Evolutionary conservation across 768 basidiomycete genomes (phyloP).

Genomic region (Mycena chlorophos): DNA sequence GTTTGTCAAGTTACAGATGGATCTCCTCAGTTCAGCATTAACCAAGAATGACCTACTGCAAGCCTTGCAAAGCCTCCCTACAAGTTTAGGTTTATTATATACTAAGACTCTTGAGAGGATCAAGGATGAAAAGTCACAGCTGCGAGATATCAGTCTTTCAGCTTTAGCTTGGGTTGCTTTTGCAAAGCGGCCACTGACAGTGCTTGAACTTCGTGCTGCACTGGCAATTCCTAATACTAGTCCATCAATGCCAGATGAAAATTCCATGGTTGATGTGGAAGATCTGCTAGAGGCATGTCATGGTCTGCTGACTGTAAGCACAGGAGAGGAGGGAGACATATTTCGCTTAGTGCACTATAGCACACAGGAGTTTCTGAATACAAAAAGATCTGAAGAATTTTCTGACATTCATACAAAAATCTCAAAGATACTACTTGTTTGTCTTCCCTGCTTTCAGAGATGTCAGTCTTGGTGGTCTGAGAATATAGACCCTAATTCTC

Average conservation of each 20-base stretch:
- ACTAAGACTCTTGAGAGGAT: background rate
- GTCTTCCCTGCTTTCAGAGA: too few relatives aligned
- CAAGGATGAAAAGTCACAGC: background rate
- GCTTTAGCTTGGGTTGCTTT: background rate
- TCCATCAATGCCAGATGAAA: background rate
- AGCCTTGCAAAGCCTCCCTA: background rate
- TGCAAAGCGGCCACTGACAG: background rate
- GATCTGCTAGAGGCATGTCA: background rate
- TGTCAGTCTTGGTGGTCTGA: background rate
- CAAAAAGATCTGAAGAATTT: too few relatives aligned
- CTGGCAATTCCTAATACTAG: background rate
- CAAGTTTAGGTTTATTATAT: background rate
- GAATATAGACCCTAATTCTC: background rate
- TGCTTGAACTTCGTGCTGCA: background rate
- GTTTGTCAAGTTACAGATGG: background rate
- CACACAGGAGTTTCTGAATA: too few relatives aligned
- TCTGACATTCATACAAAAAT: too few relatives aligned
- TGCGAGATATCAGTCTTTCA: background rate
- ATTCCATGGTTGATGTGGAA: background rate
- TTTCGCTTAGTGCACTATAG: too few relatives aligned
- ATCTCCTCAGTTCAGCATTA: background rate
- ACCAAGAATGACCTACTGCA: background rate
- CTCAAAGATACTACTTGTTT: too few relatives aligned
- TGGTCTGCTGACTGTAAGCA: background rate
- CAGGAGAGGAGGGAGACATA: too few relatives aligned